Conservation (phyloP, 805 yeast species). For the Candida cerambycidarum region DNA sequence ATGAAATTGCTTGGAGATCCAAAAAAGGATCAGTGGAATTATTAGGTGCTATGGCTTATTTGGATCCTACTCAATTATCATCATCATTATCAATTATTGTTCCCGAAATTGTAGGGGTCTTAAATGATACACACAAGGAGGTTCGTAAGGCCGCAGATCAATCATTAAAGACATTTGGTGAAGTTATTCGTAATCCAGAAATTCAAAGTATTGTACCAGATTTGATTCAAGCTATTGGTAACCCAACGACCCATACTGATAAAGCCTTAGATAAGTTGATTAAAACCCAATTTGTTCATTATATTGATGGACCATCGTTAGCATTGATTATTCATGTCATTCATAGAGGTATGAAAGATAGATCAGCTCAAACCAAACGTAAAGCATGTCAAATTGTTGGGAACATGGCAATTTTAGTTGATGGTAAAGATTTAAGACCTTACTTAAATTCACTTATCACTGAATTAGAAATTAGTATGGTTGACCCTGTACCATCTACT, state of each 20-base stretch:
- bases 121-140: constrained; percentile 94
- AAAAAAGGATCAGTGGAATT: constrained; percentile 96
- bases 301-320: constrained; percentile 95
- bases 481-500: constrained; percentile 96
- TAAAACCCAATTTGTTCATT: constrained; percentile 92
- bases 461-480: constrained; percentile 92
- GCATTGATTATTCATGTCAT: constrained; percentile 94
- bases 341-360: constrained; percentile 90
- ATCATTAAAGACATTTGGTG: constrained; percentile 88
- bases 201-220: constrained; percentile 88
- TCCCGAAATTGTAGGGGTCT: constrained; percentile 93
- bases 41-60: constrained; percentile 95
- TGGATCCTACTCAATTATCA: constrained; percentile 92
- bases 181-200: constrained; percentile 95
- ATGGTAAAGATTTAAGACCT: constrained; percentile 79
- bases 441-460: constrained; percentile 74
- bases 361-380: constrained; percentile 90
- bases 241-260: constrained; percentile 89
- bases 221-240: constrained; percentile 89
- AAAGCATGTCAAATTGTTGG: constrained; percentile 98
- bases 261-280: constrained; percentile 82
- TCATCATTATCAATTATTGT: constrained; percentile 85
- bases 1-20: constrained; percentile 92
- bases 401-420: constrained; percentile 95
- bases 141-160: constrained; percentile 94